Evolutionary conservation across 2,329 filamentous ascomycete genomes (phyloP).

Genomic region (Seiridium cupressi): DNA sequence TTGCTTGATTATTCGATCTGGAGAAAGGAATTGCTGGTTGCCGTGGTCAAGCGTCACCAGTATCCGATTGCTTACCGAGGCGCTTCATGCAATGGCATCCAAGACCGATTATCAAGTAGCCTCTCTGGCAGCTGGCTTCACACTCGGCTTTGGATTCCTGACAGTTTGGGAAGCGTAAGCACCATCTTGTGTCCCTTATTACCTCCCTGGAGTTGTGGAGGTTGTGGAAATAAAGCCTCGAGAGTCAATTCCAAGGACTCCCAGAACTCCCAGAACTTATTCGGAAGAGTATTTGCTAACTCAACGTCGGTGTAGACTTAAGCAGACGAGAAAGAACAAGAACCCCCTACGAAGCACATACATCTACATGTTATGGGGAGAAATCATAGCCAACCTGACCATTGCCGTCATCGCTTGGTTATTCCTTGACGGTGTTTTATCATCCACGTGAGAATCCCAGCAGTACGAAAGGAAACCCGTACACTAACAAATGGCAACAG

Average conservation of each 20-base stretch:
- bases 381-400: constrained; percentile 35
- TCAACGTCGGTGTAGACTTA: background rate
- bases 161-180: constrained; percentile 13
- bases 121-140: constrained; percentile 14
- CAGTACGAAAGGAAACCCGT: background rate
- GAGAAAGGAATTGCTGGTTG: background rate
- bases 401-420: constrained; percentile 39
- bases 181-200: too few species aligned
- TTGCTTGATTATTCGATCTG: background rate
- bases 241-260: too few species aligned
- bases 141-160: constrained; percentile 14
- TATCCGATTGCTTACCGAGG: too few species aligned
- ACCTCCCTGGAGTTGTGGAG: too few species aligned
- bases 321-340: constrained; percentile 14
- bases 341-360: constrained; percentile 14
- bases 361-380: constrained; percentile 36
- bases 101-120: constrained; percentile 12
- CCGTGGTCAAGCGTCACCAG: too few species aligned
- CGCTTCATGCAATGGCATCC: background rate
- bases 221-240: too few species aligned
- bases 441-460: constrained; percentile 21
- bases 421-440: constrained; percentile 33
- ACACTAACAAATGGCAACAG: constrained; percentile 21
- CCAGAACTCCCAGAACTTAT: too few species aligned
- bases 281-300: too few species aligned